Base-by-base conservation (phyloP, 257 asterid genomes). In the Fraxinus excelsior region DNA sequence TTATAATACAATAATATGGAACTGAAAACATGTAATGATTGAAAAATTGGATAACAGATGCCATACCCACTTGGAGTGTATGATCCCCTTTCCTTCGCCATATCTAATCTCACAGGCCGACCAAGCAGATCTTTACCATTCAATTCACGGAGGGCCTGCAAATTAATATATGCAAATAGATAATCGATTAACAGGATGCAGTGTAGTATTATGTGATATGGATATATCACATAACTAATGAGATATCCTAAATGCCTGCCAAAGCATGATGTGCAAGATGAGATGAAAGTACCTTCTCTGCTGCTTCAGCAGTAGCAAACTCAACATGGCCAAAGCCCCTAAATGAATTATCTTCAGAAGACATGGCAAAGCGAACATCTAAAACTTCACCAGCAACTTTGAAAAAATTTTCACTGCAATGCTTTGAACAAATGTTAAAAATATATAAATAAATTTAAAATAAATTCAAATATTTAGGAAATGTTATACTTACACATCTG, bases 301-400 rank as follows among this genome's bases (percentile, higher is more conserved):
- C 98, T 64, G 83, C 91, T 74, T 88, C 98, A 65, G 85, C 70
- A 44, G 94, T 76, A 68, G 94, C 88, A 88, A 95, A 95, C 77
- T 95, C 96, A 79, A 91, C 94, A 82, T 91, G 96, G n/a, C 97
- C 99, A 88, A 67, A 93, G 76, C 99, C 99, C 83, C 79, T 91
- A 74, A 90, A 90, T 4, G 86, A 40, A 37, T 90, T 90, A 38
- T 89, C 97, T 2, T 75, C 82, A 44, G 40, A 40, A 40, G 49
- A 74, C 72, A 80, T 84, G 56, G 88, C 86, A 82, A 95, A 87
- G 21, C 98, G 97, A 28, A 93, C 86, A 21, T 86, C 90, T 76
- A 83, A 81, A 77, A 95, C 75, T 70, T 90, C 97, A 46, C 96
- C 99, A 85, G 85, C 89, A 76, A 81, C 77, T 74, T 93, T 82